Evolutionary conservation across 2,329 filamentous ascomycete genomes (phyloP), one percentile per base, ranked within the genome.

Genomic region (Claviceps maximensis): DNA sequence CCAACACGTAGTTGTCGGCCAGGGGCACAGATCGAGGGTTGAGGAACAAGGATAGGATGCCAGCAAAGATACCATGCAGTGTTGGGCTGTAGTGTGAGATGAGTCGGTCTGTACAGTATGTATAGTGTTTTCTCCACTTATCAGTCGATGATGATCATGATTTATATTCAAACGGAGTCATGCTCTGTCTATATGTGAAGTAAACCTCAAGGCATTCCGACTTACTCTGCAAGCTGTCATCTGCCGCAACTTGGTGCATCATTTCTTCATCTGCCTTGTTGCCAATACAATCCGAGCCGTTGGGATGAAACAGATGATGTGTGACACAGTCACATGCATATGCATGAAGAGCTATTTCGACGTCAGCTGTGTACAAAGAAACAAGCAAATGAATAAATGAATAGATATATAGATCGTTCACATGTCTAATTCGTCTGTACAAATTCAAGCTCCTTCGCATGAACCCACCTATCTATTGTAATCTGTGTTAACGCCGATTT

Each of bases 281-380:
- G 31, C 75, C 70, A 2, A 86, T 70, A 9, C 82, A 83, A 55
- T 82, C 71, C 1, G 79, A 78, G 2, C 82, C 83, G 54, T 79
- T 73, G 0, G 82, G 82, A 52, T 83, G 79, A 61, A 87, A 84
- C n/a, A 87, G 71, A 58, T 85, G 82, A 59, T 84, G 79, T 0
- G 82, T 83, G 29, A 81, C 76, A 59, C 83, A 84, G 61, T 87
- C 83, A 51, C 85, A 79, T 1, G 83, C 83, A 62, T 83, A 87
- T 27, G 82, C 76, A 57, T 87, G 83, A 1, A 86, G 69, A 45
- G 63, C 63, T 69, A 45, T 15, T 23, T 19, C 12, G 7, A 23
- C 19, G 31, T 52, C 36, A 52, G 46, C 31, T 45, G 19, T 8
- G 12, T 48, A 36, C 5, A 4, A 29, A 46, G 19, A 29, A 46